Evolutionary conservation across 768 basidiomycete species (phyloP), one percentile per base, ranked within the genome.

Genomic region (Porphyrellus cyaneotinctus): DNA sequence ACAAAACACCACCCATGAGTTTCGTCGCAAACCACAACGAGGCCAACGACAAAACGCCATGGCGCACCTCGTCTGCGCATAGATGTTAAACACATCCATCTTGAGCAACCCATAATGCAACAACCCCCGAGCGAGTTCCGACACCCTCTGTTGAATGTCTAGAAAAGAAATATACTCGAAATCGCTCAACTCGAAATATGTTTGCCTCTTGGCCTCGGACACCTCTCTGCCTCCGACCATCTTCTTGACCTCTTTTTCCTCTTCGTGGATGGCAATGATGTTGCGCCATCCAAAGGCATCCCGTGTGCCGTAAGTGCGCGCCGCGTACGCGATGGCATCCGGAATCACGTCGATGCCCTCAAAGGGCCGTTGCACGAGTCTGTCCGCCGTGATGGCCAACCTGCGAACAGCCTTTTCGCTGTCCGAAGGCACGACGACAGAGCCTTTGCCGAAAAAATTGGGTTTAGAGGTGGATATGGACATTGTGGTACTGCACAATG

Each of bases 151-250:
- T 63, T 84, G 77, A 54, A 95, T 75, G 59, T 92, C 81, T 56
- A 85, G 60, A 69, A 82, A 97, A 47, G 70, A 81, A 63, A 87
- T 72, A 69, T 85, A 97, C 71, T 91, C 82, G 79, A 87, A 97
- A 56, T 88, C 87, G 70, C 87, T 87, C 52, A 98, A 79, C 70
- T 94, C 81, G 71, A 91, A 98, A 72, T 87, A 98, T 66, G 87
- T 91, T 97, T 97, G 98, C 50, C 78, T 91, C 81, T 99, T 98
- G 69, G 74, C 90, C 77, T 98, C 89, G 4, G 72, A 83, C 28
- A 85, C 77, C 68, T 92, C 82, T 69, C 92, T 85, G 31, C 95
- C 95, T 6, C 78, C 85, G 38, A 94, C 83, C 28, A 76, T 73
- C 77, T 93, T 95, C 65, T 80, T 87, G 31, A 97, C 81, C 63